Evolutionary conservation across 768 basidiomycete genomes (phyloP).

Genomic region (Hygrocybe coccinea): DNA sequence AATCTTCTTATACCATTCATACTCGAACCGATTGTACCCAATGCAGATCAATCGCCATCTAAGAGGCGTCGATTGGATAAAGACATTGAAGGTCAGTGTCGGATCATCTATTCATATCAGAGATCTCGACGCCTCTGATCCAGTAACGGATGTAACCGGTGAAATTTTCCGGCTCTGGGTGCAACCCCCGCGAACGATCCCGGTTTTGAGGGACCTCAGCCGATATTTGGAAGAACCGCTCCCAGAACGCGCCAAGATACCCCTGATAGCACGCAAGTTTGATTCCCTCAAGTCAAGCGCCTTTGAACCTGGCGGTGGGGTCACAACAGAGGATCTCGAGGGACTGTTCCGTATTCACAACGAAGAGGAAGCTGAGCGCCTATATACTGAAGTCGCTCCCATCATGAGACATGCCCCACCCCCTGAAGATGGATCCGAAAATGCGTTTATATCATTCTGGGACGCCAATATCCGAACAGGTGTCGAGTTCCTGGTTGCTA

Average conservation of each 20-base stretch:
- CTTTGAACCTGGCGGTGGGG: not conserved
- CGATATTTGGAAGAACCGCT: not conserved
- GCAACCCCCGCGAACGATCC: too few species aligned
- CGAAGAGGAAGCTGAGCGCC: not conserved
- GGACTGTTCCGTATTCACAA: not conserved
- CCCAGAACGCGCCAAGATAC: slow-evolving; percentile 1
- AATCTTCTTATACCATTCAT: too few species aligned
- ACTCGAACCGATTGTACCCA: too few species aligned
- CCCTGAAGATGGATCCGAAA: slow-evolving; percentile 9
- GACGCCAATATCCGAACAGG: slow-evolving; percentile 22
- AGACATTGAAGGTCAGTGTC: too few species aligned
- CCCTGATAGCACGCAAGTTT: not conserved
- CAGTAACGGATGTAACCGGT: too few species aligned
- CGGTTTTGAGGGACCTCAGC: not conserved
- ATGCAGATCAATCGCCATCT: too few species aligned
- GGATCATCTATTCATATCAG: too few species aligned
- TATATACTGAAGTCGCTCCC: not conserved
- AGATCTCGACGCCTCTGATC: too few species aligned
- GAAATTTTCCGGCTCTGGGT: too few species aligned
- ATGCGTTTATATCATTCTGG: slow-evolving; percentile 20
- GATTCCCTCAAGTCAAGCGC: not conserved
- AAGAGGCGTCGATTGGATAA: too few species aligned
- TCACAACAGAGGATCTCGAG: not conserved
- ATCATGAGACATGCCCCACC: not conserved
- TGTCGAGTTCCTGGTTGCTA: slow-evolving; percentile 15